A percentile compares a stretch with the other conserved stretches of the same genome.
These are phyloP conservation scores for Backusella morwellensis DNA, from an alignment of 192 early-diverging fungal genomes.

Conservation along the genomic window DNA sequence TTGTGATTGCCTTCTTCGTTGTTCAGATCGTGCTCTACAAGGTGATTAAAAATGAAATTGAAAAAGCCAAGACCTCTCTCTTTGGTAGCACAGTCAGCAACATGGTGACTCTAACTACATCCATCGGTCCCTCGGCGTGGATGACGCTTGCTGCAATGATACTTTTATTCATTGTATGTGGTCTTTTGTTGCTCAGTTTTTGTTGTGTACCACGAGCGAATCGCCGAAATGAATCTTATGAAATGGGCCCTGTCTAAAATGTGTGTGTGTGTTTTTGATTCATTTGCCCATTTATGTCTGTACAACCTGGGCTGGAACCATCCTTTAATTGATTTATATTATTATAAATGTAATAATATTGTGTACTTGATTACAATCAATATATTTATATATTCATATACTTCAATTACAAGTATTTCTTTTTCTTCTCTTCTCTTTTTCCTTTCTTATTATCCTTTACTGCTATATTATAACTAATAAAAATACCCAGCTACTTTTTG, in stretches of 20 bases:
- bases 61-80: not conserved
- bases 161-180: not conserved
- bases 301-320: not conserved
- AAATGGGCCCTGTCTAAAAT: not conserved
- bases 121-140: not conserved
- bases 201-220: not conserved
- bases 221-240: not conserved
- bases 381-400: constrained; percentile 6
- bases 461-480: not conserved
- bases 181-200: not conserved
- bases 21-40: not conserved
- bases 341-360: constrained; percentile 7
- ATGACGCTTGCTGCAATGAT: not conserved
- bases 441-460: not conserved
- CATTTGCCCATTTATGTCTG: not conserved
- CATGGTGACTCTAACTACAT: not conserved
- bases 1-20: constrained; percentile 5
- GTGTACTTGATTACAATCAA: constrained; percentile 8
- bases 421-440: not conserved
- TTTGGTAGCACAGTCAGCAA: not conserved
- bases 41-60: not conserved
- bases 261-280: not conserved
- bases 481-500: not conserved
- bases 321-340: not conserved
- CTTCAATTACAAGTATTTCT: not conserved